phyloP scores from a whole-genome alignment of 805 yeast species.

The Blastobotrys peoriensis region DNA sequence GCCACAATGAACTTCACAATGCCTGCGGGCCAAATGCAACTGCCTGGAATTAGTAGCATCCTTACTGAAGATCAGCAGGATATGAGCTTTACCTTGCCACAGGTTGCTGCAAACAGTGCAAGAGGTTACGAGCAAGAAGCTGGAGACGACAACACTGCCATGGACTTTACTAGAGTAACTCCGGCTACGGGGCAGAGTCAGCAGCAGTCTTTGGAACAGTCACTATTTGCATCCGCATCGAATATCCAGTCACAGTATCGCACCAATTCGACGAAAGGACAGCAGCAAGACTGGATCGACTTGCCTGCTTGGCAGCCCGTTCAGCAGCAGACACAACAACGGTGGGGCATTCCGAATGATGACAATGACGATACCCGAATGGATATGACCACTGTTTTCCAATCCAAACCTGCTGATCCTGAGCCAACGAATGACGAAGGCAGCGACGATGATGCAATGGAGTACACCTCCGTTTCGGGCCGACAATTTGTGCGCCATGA shows the following conservation, averaged over 20 bases:
- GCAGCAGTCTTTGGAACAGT: not conserved
- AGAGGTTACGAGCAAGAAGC: not conserved
- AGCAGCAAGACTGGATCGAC: not conserved
- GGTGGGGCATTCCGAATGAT: too few species aligned
- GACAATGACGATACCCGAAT: conserved; percentile 10
- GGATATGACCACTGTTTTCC: conserved; percentile 16
- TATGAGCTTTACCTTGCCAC: conserved; percentile 7
- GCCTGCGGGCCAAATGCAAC: not conserved
- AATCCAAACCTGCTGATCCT: not conserved
- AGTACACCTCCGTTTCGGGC: not conserved
- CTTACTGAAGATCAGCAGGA: conserved; percentile 3
- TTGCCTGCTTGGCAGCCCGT: not conserved
- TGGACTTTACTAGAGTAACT: conserved; percentile 24
- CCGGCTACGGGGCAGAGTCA: not conserved
- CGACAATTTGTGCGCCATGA: not conserved
- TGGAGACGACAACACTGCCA: conserved; percentile 16
- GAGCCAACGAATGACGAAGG: not conserved
- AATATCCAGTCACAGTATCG: not conserved
- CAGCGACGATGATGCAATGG: not conserved
- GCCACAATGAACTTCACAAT: conserved; percentile 5
- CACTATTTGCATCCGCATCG: too few species aligned
- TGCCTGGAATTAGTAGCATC: conserved; percentile 6
- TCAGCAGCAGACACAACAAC: too few species aligned
- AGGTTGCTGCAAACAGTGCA: not conserved
- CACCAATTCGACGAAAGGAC: not conserved